Percentiles rank a stretch among this genome's conserved stretches.
Evolutionary conservation across 2,329 filamentous ascomycete species (phyloP).

Genomic region (Cordyceps javanica): DNA sequence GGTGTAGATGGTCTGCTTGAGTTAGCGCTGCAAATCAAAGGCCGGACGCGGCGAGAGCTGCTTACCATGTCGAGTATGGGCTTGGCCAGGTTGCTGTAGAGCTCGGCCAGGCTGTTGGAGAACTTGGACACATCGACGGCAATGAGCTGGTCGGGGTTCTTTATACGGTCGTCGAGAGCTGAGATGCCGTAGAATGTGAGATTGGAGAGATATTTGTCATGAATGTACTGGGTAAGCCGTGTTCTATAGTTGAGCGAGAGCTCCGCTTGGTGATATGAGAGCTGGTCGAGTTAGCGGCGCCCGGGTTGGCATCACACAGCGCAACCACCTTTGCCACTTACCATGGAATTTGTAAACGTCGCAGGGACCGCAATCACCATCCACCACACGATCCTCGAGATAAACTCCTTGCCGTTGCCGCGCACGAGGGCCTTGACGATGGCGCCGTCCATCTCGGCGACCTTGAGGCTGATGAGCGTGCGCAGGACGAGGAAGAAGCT

Average conservation of each 20-base stretch:
- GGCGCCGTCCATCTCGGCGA: slow-evolving; percentile 90
- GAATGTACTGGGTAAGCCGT: slow-evolving; percentile 86
- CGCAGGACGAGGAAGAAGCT: slow-evolving; percentile 86
- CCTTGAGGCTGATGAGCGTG: slow-evolving; percentile 89
- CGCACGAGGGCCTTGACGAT: slow-evolving; percentile 89
- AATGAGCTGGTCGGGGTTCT: slow-evolving; percentile 96
- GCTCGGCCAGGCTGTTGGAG: slow-evolving; percentile 86
- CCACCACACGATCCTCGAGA: slow-evolving; percentile 91
- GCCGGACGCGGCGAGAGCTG: not conserved
- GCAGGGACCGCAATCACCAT: slow-evolving; percentile 95
- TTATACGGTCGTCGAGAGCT: slow-evolving; percentile 92
- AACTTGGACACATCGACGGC: slow-evolving; percentile 96
- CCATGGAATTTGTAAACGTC: slow-evolving; percentile 98
- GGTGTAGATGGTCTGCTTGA: slow-evolving; percentile 71
- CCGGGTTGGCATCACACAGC: not conserved
- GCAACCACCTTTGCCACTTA: slow-evolving; percentile 34
- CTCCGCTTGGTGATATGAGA: slow-evolving; percentile 95
- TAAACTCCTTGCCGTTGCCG: slow-evolving; percentile 83
- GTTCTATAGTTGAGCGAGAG: slow-evolving; percentile 89
- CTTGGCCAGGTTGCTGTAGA: slow-evolving; percentile 96
- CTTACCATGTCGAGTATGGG: slow-evolving; percentile 83
- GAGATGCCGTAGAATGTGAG: slow-evolving; percentile 98
- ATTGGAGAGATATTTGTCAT: slow-evolving; percentile 92
- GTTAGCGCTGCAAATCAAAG: not conserved
- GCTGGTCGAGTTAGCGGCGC: slow-evolving; percentile 38